Evolutionary conservation across 495 filamentous ascomycete genomes (phyloP).

Genomic region (Neurospora sublineolata): DNA sequence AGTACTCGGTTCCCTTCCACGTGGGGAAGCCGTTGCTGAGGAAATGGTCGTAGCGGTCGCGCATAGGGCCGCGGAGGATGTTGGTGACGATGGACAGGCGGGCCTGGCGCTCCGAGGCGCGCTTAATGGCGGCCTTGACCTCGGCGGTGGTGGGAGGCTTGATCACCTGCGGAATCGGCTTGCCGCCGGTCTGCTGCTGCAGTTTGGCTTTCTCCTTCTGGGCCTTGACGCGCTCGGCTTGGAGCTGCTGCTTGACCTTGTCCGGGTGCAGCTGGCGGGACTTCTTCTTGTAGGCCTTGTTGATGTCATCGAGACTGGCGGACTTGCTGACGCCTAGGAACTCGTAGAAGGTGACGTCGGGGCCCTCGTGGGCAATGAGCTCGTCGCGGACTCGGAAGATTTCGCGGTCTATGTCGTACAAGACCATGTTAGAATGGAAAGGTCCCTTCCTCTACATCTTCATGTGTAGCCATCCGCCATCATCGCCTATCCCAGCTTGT

Average conservation of each 20-base stretch:
- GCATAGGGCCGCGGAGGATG: slow-evolving; percentile 65
- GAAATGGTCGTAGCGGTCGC: slow-evolving; percentile 94
- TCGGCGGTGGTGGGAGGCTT: slow-evolving; percentile 62
- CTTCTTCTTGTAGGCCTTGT: slow-evolving; percentile 85
- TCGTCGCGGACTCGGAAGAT: slow-evolving; percentile 93
- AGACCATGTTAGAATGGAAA: not conserved
- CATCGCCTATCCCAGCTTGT: not conserved
- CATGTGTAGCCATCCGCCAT: not conserved
- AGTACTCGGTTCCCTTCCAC: slow-evolving; percentile 97
- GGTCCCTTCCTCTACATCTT: not conserved
- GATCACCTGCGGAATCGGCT: slow-evolving; percentile 52
- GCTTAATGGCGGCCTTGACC: slow-evolving; percentile 60
- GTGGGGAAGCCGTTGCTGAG: slow-evolving; percentile 84
- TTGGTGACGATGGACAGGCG: slow-evolving; percentile 72
- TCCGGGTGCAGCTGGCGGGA: slow-evolving; percentile 78
- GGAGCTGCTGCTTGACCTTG: slow-evolving; percentile 78
- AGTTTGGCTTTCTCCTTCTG: slow-evolving; percentile 38
- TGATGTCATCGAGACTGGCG: slow-evolving; percentile 79
- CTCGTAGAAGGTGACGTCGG: slow-evolving; percentile 86
- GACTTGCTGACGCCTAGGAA: slow-evolving; percentile 63
- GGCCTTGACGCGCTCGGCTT: slow-evolving; percentile 54
- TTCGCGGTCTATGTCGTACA: slow-evolving; percentile 61
- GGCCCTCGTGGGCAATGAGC: slow-evolving; percentile 61
- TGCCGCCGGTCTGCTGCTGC: slow-evolving; percentile 40
- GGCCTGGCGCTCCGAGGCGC: slow-evolving; percentile 66